Percentiles rank a stretch among this genome's conserved stretches.
phyloP scores from a whole-genome alignment of 2,329 filamentous ascomycete genomes.

The Furcasterigmium furcatum region DNA sequence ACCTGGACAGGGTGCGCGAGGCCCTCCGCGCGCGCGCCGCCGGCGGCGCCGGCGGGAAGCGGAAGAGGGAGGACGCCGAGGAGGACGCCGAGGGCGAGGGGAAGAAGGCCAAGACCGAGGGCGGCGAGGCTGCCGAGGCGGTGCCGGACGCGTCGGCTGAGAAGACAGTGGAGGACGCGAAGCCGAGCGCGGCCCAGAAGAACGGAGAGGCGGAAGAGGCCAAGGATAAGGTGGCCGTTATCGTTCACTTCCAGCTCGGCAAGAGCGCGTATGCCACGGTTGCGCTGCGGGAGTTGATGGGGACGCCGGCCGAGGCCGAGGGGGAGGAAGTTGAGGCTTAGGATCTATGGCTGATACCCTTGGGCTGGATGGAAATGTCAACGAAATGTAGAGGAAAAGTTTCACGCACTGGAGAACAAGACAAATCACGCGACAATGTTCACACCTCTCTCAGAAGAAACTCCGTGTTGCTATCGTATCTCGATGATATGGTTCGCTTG shows the following conservation, averaged over 20 bases:
- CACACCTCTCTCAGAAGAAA: too few relatives aligned
- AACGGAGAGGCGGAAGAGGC: slow-evolving; percentile 13
- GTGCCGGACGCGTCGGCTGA: slow-evolving; percentile 8
- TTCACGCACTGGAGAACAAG: too few relatives aligned
- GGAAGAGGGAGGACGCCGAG: slow-evolving; percentile 16
- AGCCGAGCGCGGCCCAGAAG: slow-evolving; percentile 11
- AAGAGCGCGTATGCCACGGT: slow-evolving; percentile 84
- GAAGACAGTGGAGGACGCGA: slow-evolving; percentile 12
- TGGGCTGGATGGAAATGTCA: too few relatives aligned
- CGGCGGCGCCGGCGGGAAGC: slow-evolving; percentile 6
- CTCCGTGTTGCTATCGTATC: too few relatives aligned
- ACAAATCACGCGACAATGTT: too few relatives aligned
- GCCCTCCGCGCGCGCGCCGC: slow-evolving; percentile 28
- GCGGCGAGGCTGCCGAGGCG: slow-evolving; percentile 5
- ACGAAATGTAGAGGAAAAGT: too few relatives aligned
- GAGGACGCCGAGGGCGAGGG: slow-evolving; percentile 16
- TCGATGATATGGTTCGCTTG: too few relatives aligned
- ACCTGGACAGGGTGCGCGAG: slow-evolving; percentile 65
- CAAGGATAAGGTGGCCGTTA: slow-evolving; percentile 58
- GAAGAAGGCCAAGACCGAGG: slow-evolving; percentile 15
- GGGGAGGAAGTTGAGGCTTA: neutral
- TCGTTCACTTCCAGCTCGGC: slow-evolving; percentile 72
- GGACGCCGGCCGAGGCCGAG: slow-evolving; percentile 20
- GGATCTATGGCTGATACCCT: too few relatives aligned
- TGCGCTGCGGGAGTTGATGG: slow-evolving; percentile 74